Evolutionary conservation across 768 basidiomycete genomes (phyloP).

Genomic region (Postia placenta): DNA sequence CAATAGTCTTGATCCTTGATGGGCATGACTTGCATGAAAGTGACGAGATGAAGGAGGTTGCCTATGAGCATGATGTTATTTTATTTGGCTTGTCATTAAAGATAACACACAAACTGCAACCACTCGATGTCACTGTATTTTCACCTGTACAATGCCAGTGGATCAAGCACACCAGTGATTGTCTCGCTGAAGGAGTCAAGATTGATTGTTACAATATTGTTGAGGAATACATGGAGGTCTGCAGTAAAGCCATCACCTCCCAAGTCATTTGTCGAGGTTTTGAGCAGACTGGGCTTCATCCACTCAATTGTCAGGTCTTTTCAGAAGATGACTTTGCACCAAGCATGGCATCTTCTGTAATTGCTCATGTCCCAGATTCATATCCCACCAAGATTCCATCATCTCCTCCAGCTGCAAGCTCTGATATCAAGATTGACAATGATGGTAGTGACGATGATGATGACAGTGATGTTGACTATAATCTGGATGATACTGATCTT

Average conservation of each 20-base stretch:
- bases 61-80: conserved; percentile 22
- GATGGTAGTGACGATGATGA: background rate
- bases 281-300: background rate
- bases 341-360: background rate
- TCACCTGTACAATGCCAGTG: conserved; percentile 13
- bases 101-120: conserved; percentile 37
- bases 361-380: background rate
- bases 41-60: conserved; percentile 21
- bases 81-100: conserved; percentile 27
- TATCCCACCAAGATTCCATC: background rate
- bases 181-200: background rate
- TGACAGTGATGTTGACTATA: background rate
- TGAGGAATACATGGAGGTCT: conserved; percentile 5
- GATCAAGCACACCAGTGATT: background rate
- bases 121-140: conserved; percentile 37
- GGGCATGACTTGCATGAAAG: conserved; percentile 38
- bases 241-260: background rate
- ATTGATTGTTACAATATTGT: conserved; percentile 6
- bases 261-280: background rate
- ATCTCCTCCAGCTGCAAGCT: background rate
- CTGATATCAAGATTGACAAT: background rate
- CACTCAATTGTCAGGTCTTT: conserved; percentile 1
- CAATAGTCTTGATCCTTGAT: conserved; percentile 35
- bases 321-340: background rate
- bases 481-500: no score